These are phyloP conservation scores for Knufia fluminis DNA, from an alignment of 2,329 filamentous ascomycete species.

Conservation along the genomic window DNA sequence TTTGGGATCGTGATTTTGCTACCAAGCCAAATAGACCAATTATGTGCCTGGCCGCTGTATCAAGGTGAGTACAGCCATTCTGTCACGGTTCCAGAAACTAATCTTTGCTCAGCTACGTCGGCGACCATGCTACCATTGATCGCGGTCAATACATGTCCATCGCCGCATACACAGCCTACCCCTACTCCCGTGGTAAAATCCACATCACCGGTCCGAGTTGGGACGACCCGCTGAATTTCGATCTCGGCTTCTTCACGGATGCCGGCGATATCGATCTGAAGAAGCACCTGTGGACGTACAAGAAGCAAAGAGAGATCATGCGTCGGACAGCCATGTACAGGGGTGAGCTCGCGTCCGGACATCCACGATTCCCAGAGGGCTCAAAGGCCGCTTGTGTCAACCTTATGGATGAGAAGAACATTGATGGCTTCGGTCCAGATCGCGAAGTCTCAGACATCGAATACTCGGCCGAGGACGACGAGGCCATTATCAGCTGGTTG, in stretches of 20 bases:
- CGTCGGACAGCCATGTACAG: conserved; percentile 46
- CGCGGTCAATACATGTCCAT: conserved; percentile 45
- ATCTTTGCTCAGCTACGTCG: conserved; percentile 8
- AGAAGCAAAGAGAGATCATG: conserved; percentile 53
- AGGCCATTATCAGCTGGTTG: conserved; percentile 32
- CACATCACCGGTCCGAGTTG: conserved; percentile 41
- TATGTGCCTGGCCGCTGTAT: conserved; percentile 8
- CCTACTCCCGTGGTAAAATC: conserved; percentile 51
- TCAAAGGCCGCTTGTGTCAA: conserved; percentile 35
- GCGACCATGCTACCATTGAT: conserved; percentile 10
- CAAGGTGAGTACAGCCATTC: background rate
- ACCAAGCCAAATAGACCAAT: conserved; percentile 32
- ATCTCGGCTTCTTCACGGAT: conserved; percentile 48
- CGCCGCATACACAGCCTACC: conserved; percentile 49
- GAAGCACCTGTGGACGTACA: conserved; percentile 55
- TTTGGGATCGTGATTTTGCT: conserved; percentile 48
- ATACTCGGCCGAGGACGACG: conserved; percentile 42
- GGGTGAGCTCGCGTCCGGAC: conserved; percentile 30
- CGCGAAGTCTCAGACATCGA: conserved; percentile 28
- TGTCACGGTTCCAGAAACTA: background rate
- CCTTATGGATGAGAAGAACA: background rate
- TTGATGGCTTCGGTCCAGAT: conserved; percentile 6
- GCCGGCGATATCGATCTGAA: conserved; percentile 44
- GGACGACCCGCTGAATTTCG: conserved; percentile 37
- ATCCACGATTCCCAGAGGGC: conserved; percentile 31